phyloP scores from a whole-genome alignment of 176 grass and related monocot genomes.

The Triticum dicoccoides region DNA sequence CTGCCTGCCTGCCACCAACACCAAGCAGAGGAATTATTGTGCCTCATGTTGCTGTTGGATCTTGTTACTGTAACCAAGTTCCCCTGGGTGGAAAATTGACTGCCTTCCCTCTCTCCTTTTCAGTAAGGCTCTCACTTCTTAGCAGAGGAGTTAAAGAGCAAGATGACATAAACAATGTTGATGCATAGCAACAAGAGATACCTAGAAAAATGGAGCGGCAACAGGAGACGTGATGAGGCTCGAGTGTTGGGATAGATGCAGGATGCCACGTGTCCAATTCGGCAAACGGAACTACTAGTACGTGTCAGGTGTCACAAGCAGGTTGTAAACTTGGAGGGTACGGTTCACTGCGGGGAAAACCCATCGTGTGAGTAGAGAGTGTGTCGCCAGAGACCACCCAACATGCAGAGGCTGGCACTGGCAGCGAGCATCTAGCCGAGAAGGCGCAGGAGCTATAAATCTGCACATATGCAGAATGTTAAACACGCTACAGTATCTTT shows the following conservation, averaged over 20 bases:
- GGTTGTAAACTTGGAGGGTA: not conserved
- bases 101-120: not conserved
- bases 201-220: not conserved
- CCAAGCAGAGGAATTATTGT: not conserved
- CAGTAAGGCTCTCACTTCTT: not conserved
- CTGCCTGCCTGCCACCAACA: no score
- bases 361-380: no score
- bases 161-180: not conserved
- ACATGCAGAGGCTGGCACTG: not conserved
- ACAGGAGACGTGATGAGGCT: not conserved
- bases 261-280: not conserved
- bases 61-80: not conserved
- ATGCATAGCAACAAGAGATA: not conserved
- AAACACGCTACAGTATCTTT: no score
- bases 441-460: no score
- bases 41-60: not conserved
- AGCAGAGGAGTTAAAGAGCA: not conserved
- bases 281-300: not conserved
- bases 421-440: not conserved
- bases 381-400: not conserved
- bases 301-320: not conserved
- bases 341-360: not conserved
- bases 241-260: not conserved
- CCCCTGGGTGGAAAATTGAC: no score
- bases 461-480: no score